Evolutionary conservation across 1,284 basidiomycete species (phyloP).

Genomic region (Austropuccinia psidii): DNA sequence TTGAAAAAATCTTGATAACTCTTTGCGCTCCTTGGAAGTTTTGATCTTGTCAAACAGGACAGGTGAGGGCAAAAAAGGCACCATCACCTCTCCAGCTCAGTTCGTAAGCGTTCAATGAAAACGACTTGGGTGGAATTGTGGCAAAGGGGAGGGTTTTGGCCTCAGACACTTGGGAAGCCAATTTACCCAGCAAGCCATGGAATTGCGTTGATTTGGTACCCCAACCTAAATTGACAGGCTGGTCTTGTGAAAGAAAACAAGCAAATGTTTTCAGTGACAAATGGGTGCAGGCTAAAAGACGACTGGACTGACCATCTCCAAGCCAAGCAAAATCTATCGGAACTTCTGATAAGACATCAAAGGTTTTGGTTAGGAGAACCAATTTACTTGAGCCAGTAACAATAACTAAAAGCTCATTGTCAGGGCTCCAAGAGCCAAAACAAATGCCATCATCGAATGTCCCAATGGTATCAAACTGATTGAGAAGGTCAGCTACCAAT

Average conservation of each 20-base stretch:
- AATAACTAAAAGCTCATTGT: conserved; percentile 46
- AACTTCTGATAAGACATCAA: conserved; percentile 45
- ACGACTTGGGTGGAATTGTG: too few species aligned
- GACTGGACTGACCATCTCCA: conserved; percentile 41
- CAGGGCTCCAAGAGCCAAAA: conserved; percentile 46
- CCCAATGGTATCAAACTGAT: conserved; percentile 39
- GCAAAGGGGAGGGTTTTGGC: too few species aligned
- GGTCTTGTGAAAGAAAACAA: too few species aligned
- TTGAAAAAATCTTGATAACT: too few species aligned
- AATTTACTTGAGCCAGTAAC: conserved; percentile 42
- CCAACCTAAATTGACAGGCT: conserved; percentile 56
- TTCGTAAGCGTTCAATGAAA: background rate
- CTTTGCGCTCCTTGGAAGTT: too few species aligned
- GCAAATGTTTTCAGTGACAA: too few species aligned
- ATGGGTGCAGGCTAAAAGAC: too few species aligned
- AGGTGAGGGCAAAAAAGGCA: conserved; percentile 18
- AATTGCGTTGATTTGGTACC: conserved; percentile 96
- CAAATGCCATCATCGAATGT: conserved; percentile 46
- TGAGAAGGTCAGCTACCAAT: too few species aligned
- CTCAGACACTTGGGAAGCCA: conserved; percentile 55
- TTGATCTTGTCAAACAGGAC: too few species aligned
- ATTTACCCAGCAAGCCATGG: conserved; percentile 88
- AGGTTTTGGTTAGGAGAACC: conserved; percentile 46
- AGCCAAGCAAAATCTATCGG: conserved; percentile 43
- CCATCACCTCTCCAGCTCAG: conserved; percentile 22